Percentiles rank a stretch among this genome's conserved stretches.
phyloP scores from a whole-genome alignment of 768 basidiomycete species.

The Tubosaeta brunneosetosa region DNA sequence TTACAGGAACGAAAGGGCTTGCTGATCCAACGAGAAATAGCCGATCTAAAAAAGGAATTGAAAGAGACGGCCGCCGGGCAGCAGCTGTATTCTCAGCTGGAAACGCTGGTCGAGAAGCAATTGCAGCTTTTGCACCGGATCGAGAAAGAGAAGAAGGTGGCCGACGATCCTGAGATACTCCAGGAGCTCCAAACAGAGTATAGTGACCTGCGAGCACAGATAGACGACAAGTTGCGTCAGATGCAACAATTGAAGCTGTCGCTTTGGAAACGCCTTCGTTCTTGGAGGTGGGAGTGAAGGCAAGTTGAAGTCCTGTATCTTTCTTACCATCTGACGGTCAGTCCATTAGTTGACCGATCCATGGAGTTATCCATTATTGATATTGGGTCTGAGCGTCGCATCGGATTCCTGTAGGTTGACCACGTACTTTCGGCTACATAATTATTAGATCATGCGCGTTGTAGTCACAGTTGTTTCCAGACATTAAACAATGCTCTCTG shows the following conservation, averaged over 20 bases:
- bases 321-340: background rate
- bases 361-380: background rate
- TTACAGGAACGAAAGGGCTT: background rate
- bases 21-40: constrained; percentile 9
- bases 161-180: background rate
- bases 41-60: constrained; percentile 1
- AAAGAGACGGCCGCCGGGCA: constrained; percentile 9
- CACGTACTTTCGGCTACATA: background rate
- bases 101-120: constrained; percentile 8
- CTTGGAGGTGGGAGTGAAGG: background rate
- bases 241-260: constrained; percentile 12
- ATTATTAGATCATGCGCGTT: background rate
- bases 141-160: constrained; percentile 3
- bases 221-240: constrained; percentile 6
- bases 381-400: background rate
- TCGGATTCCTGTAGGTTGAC: background rate
- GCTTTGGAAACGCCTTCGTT: background rate
- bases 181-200: constrained; percentile 9
- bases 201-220: background rate
- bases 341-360: no score
- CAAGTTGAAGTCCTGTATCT: background rate
- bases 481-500: no score
- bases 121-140: constrained; percentile 3
- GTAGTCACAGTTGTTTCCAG: no score
- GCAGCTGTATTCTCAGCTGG: constrained; percentile 7